Conservation (phyloP, 768 basidiomycete genomes). For the Gloeophyllum trabeum region DNA sequence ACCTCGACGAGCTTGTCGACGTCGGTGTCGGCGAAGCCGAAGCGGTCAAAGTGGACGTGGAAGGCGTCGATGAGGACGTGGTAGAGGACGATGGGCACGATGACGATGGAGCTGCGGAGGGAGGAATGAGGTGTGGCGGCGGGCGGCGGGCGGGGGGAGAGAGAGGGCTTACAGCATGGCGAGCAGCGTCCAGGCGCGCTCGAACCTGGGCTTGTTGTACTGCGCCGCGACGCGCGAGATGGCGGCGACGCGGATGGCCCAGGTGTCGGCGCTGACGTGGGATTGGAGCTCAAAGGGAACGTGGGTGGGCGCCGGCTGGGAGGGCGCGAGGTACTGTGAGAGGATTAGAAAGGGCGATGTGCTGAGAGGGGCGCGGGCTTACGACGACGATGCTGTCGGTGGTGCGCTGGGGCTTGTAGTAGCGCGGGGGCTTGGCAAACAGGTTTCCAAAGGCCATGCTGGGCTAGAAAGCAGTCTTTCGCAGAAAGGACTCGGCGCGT, state of each 20-base stretch:
- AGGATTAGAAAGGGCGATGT: not conserved
- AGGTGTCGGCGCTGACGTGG: conserved; percentile 30
- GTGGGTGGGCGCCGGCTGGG: conserved; percentile 14
- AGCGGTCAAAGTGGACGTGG: too few species aligned
- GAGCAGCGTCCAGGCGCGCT: conserved; percentile 28
- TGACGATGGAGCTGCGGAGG: conserved; percentile 22
- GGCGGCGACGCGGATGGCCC: conserved; percentile 29
- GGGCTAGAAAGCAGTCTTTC: too few species aligned
- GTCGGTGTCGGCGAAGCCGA: conserved; percentile 10
- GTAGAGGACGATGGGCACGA: conserved; percentile 28
- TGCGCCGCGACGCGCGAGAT: conserved; percentile 24
- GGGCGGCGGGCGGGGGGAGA: conserved; percentile 13
- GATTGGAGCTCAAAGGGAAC: conserved; percentile 20
- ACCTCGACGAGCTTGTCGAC: conserved; percentile 18
- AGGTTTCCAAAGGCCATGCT: not conserved
- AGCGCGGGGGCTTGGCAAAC: not conserved
- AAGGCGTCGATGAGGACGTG: conserved; percentile 17
- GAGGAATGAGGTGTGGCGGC: conserved; percentile 20
- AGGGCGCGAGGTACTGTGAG: conserved; percentile 22
- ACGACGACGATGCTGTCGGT: conserved; percentile 6
- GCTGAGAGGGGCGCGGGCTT: not conserved
- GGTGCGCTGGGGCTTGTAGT: not conserved
- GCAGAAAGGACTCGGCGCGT: too few species aligned
- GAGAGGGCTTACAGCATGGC: conserved; percentile 25
- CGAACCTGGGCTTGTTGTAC: conserved; percentile 32